A percentile compares a stretch with the other conserved stretches of the same genome.
Evolutionary conservation across 176 grass and related monocot genomes (phyloP).

Genomic region (Zea mays): DNA sequence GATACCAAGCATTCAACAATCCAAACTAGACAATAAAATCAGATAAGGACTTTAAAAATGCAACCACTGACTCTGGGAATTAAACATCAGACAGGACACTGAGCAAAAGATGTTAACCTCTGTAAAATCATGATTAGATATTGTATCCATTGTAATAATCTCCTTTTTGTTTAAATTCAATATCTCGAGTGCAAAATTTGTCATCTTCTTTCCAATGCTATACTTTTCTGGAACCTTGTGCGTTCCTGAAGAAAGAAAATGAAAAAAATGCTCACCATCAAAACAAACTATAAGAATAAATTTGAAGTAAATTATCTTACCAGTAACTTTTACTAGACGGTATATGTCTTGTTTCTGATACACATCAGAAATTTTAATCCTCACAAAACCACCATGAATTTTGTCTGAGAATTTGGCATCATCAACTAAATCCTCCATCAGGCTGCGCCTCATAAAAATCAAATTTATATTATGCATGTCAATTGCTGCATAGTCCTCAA

Average conservation of each 20-base stretch:
- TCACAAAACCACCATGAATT: slow-evolving; percentile 76
- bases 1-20: background rate
- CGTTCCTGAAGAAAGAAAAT: slow-evolving; percentile 47
- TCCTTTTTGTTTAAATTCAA: slow-evolving; percentile 92
- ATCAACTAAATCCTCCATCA: slow-evolving; percentile 87
- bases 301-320: slow-evolving; percentile 51
- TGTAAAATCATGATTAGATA: slow-evolving; percentile 97
- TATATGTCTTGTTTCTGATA: slow-evolving; percentile 94
- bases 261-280: background rate
- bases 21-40: slow-evolving; percentile 9
- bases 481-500: slow-evolving; percentile 78
- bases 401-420: slow-evolving; percentile 67
- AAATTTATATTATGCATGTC: slow-evolving; percentile 92
- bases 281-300: slow-evolving; percentile 18
- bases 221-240: slow-evolving; percentile 78
- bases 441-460: slow-evolving; percentile 73
- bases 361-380: slow-evolving; percentile 82
- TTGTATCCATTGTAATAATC: slow-evolving; percentile 75
- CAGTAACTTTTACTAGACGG: slow-evolving; percentile 90
- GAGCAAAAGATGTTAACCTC: slow-evolving; percentile 60
- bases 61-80: background rate
- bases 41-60: slow-evolving; percentile 16
- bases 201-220: slow-evolving; percentile 82
- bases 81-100: background rate
- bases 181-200: slow-evolving; percentile 85